phyloP scores from a whole-genome alignment of 352 stramenopile genomes.

The Pythium folliculosum region DNA sequence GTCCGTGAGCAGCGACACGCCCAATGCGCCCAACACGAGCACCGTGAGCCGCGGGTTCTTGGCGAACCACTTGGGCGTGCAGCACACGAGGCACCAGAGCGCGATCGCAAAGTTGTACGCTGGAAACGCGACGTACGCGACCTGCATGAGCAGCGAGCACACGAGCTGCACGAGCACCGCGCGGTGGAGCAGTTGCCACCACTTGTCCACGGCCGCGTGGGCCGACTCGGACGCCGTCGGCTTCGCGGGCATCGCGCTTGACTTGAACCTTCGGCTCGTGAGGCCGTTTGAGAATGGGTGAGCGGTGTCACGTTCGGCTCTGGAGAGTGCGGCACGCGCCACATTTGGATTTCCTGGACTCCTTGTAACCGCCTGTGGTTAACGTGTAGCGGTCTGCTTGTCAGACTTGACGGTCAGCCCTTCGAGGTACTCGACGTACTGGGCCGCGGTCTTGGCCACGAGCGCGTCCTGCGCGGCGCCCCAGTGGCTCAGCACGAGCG shows the following conservation, averaged over 20 bases:
- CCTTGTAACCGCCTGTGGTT: conserved; percentile 3
- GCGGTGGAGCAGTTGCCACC: conserved; percentile 44
- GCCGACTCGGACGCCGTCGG: neutral
- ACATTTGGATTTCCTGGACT: neutral
- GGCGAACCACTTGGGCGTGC: conserved; percentile 47
- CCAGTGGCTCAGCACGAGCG: conserved; percentile 60
- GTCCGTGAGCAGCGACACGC: conserved; percentile 63
- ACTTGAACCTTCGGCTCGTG: no score
- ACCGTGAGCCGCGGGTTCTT: conserved; percentile 50
- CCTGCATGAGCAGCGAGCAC: conserved; percentile 69
- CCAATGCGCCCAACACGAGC: conserved; percentile 54
- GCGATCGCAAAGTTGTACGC: conserved; percentile 80
- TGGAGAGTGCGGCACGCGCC: neutral
- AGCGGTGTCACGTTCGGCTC: no score
- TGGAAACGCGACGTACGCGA: conserved; percentile 81
- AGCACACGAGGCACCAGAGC: conserved; percentile 66
- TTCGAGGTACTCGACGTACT: conserved; percentile 58
- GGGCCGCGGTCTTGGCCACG: conserved; percentile 37
- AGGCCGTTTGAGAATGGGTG: no score
- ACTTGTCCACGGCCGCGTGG: conserved; percentile 29
- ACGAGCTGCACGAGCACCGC: conserved; percentile 52
- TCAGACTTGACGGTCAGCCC: neutral
- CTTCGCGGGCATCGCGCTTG: neutral
- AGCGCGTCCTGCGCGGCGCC: conserved; percentile 35
- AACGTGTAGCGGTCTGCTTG: neutral